These are phyloP conservation scores for Leccinum arenicola DNA, from an alignment of 768 basidiomycete genomes.

Conservation along the genomic window DNA sequence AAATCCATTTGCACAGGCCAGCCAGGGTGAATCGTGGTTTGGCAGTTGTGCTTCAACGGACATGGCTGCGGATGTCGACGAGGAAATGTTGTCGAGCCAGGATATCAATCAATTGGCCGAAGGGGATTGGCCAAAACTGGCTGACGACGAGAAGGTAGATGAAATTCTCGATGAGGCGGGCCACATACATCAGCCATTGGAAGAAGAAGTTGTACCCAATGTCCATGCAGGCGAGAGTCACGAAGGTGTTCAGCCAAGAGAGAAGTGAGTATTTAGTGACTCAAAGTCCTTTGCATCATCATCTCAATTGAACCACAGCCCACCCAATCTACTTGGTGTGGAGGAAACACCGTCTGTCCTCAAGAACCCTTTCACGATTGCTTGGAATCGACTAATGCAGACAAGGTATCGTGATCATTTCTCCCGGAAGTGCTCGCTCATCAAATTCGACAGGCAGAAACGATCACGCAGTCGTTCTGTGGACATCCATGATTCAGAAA, in stretches of 20 bases:
- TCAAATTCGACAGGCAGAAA: constrained; percentile 17
- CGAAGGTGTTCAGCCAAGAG: background rate
- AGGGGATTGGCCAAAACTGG: constrained; percentile 18
- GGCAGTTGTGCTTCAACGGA: constrained; percentile 1
- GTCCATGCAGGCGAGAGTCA: background rate
- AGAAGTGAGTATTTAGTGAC: constrained; percentile 1
- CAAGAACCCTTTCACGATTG: constrained; percentile 20
- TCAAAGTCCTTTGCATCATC: background rate
- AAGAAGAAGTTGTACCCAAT: background rate
- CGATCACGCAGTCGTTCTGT: constrained; percentile 23
- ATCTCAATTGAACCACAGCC: background rate
- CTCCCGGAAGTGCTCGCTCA: constrained; percentile 1
- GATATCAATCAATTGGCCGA: constrained; percentile 31
- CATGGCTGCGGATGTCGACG: constrained; percentile 31
- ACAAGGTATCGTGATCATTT: constrained; percentile 10
- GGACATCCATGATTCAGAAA: constrained; percentile 5
- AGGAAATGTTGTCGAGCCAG: constrained; percentile 32
- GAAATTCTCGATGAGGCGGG: constrained; percentile 13
- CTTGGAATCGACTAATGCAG: constrained; percentile 20
- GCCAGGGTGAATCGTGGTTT: constrained; percentile 16
- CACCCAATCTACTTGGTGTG: background rate
- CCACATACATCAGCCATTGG: background rate
- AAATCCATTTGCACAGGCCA: constrained; percentile 26
- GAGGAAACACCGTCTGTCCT: background rate
- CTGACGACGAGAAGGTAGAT: constrained; percentile 11